Conservation (phyloP, 257 asterid genomes). For the Misopates orontium region DNA sequence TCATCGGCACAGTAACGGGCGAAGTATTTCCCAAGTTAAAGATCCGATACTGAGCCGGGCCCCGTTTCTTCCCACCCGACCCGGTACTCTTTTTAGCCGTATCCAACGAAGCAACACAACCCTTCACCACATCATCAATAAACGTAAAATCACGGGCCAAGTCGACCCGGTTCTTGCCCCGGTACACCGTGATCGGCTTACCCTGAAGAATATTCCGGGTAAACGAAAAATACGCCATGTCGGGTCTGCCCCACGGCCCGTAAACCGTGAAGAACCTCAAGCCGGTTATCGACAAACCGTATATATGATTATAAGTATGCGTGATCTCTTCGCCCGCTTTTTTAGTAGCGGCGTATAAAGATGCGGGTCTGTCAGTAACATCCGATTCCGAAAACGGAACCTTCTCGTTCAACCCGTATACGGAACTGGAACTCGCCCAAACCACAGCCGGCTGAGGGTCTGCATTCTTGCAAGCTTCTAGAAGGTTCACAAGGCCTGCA, state of each 20-base stretch:
- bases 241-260: conserved; percentile 89
- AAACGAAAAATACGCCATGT: conserved; percentile 81
- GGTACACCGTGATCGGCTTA: conserved; percentile 62
- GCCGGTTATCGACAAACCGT: conserved; percentile 79
- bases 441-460: conserved; percentile 64
- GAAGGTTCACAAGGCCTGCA: conserved; percentile 73
- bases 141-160: conserved; percentile 81
- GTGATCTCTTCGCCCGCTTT: conserved; percentile 78
- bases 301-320: conserved; percentile 67
- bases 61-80: conserved; percentile 78
- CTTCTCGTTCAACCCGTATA: conserved; percentile 67
- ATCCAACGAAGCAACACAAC: conserved; percentile 68
- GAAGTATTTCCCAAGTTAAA: conserved; percentile 77
- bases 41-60: conserved; percentile 67
- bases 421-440: conserved; percentile 93
- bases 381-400: conserved; percentile 75
- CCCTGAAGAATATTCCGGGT: conserved; percentile 61
- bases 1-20: conserved; percentile 80
- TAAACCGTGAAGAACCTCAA: conserved; percentile 75
- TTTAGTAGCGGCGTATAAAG: conserved; percentile 76
- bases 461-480: conserved; percentile 60
- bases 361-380: conserved; percentile 77
- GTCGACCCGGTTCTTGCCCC: conserved; percentile 72
- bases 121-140: conserved; percentile 79
- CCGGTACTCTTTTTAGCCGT: conserved; percentile 81